Evolutionary conservation across 257 asterid species (phyloP), one percentile per base, ranked within the genome.

Genomic region (Gentiana macrophylla): DNA sequence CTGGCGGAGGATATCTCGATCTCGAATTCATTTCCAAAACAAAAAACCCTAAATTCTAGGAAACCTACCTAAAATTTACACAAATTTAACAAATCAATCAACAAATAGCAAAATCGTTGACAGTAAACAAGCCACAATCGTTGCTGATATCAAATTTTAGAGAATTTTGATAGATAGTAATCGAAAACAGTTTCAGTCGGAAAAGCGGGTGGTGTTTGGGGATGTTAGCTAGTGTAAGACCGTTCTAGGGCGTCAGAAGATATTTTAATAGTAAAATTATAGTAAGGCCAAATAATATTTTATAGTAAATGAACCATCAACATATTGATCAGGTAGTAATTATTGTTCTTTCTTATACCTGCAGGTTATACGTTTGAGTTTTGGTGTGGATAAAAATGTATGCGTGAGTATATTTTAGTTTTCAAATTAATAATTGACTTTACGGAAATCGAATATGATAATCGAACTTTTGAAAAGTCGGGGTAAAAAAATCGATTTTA

Each of bases 1-100:
- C 97, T 51, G 96, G 98, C 43, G 93, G 98, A 66, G 93, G 98
- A 74, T 82, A 86, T 62, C 98, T 82, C 52, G 93, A 74, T 59
- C 94, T 71, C 53, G 82, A 77, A 79, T 72, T 74, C 97, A 89
- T 89, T 78, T n/a, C 71, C 56, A 50, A 53, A 49, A 59, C 36
- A 35, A 37, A 43, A 69, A 71, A 53, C 86, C 62, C 80, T 75
- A 73, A 65, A 44, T 61, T 64, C 60, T 9, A 44, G 61, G 53
- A 58, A 64, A 73, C 52, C 58, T 34, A 47, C 56, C 50, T 64
- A 55, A 49, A 53, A 66, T 67, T 53, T 9, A 67, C 55, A 57
- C 10, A 65, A 75, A 47, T 11, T 50, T 35, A 7, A 62, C 55
- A n/a, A 50, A 51, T 46, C 66, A 63, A 61, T 66, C 10, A 41